Evolutionary conservation across 2,329 filamentous ascomycete species (phyloP), one percentile per base, ranked within the genome.

Genomic region (Hypomyces perniciosus): DNA sequence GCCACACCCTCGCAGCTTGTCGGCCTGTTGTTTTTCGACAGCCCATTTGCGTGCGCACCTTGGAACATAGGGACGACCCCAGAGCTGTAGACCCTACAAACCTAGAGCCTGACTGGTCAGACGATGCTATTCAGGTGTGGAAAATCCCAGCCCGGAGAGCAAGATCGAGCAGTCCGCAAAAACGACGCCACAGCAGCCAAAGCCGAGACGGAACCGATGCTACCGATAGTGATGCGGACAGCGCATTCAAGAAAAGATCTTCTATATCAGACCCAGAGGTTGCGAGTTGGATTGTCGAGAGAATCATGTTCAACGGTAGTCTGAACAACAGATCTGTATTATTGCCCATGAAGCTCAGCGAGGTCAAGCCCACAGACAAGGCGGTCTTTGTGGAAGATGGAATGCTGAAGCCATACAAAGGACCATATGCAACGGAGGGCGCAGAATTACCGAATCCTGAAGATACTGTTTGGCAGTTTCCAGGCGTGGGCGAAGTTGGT

Each of bases 11-110:
- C 51, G 91, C 90, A n/a, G 88, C 90, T 0, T 85, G 86, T 12
- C 80, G 93, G 42, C 76, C 84, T 31, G 96, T 96, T 67, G 82
- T 97, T 45, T 92, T 96, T 61, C 80, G 93, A 35, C 90, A 88
- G 59, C 85, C 88, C 1, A 78, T 95, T 64, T 85, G 86, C 0
- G 70, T 96, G n/a, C 73, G 72, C 31, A 76, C 85, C 1, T 76
- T 81, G 55, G 93, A 99, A 67, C 79, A 88, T 44, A 70, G 73
- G 38, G 59, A 69, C 8, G 73, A 78, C 47, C 67, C 71, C 5
- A 65, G 72, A 7, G 48, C 57, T 5, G 54, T 56, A 3, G 54
- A 57, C n/a, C 48, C 61, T 12, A 38, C 56, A 3, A 61, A 63
- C 28, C 51, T 61, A 35, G 65, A 72, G 30, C 88, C 90, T 0